Evolutionary conservation across 179 eudicot species (phyloP).

Genomic region (Vitellaria paradoxa): DNA sequence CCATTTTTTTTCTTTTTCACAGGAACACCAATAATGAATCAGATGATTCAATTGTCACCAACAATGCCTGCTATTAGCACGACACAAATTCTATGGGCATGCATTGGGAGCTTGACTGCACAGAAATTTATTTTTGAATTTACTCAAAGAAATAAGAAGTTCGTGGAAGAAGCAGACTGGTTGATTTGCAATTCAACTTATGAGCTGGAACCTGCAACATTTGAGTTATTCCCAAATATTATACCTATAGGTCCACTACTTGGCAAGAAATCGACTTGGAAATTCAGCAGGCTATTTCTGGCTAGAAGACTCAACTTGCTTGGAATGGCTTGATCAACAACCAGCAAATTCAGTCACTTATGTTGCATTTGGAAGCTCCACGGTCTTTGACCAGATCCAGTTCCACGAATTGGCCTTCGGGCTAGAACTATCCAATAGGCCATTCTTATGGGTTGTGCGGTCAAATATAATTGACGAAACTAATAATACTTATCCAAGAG

Average conservation of each 20-base stretch:
- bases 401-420: constrained; percentile 39
- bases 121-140: constrained; percentile 10
- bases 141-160: neutral
- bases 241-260: constrained; percentile 46
- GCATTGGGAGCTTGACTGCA: neutral
- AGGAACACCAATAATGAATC: constrained; percentile 9
- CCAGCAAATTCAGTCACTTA: constrained; percentile 34
- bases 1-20: neutral
- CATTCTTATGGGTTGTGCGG: constrained; percentile 42
- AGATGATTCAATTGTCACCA: constrained; percentile 28
- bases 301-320: constrained; percentile 37
- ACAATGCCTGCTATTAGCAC: constrained; percentile 37
- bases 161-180: constrained; percentile 3
- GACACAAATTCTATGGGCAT: constrained; percentile 6
- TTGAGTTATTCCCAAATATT: constrained; percentile 20
- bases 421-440: constrained; percentile 28
- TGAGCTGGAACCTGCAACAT: constrained; percentile 36
- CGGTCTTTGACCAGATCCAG: constrained; percentile 25
- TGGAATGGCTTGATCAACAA: constrained; percentile 44
- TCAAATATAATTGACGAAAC: constrained; percentile 16
- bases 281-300: constrained; percentile 31
- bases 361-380: constrained; percentile 42
- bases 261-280: constrained; percentile 31
- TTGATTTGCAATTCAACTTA: constrained; percentile 45
- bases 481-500: constrained; percentile 17